Evolutionary conservation across 495 filamentous ascomycete genomes (phyloP).

Genomic region (Xylaria flabelliformis): DNA sequence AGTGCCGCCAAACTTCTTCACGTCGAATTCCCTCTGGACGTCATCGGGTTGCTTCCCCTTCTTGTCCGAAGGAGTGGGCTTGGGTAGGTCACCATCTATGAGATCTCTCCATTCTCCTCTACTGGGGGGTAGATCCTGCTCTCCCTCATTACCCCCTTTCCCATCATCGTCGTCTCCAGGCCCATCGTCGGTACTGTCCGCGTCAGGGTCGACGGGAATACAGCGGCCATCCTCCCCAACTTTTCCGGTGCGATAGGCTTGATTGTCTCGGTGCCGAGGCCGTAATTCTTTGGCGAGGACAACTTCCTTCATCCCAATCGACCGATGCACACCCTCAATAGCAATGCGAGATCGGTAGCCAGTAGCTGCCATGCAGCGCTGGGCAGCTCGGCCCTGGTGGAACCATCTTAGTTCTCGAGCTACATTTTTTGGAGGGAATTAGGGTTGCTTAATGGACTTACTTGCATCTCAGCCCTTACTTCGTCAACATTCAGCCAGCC

Average conservation of each 20-base stretch:
- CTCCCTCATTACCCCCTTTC: background rate
- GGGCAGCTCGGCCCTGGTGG: constrained; percentile 20
- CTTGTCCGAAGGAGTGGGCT: background rate
- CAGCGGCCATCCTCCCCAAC: constrained; percentile 9
- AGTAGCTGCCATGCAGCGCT: constrained; percentile 23
- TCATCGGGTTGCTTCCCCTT: background rate
- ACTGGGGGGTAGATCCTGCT: background rate
- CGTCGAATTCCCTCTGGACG: background rate
- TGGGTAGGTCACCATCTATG: background rate
- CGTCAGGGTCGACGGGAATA: background rate
- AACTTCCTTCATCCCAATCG: constrained; percentile 8
- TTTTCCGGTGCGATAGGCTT: constrained; percentile 1
- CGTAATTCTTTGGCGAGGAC: constrained; percentile 18
- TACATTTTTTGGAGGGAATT: background rate
- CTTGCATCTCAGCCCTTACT: constrained; percentile 26
- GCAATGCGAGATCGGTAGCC: constrained; percentile 25
- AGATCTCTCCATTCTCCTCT: background rate
- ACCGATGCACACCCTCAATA: constrained; percentile 17
- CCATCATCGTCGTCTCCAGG: background rate
- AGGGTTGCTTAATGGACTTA: background rate
- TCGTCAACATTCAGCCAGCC: constrained; percentile 24
- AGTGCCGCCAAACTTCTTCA: background rate
- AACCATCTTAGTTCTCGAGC: background rate
- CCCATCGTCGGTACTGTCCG: background rate
- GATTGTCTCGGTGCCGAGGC: background rate